Base-by-base conservation (phyloP, 2,329 filamentous ascomycete genomes). In the Fusarium sublunatum region DNA sequence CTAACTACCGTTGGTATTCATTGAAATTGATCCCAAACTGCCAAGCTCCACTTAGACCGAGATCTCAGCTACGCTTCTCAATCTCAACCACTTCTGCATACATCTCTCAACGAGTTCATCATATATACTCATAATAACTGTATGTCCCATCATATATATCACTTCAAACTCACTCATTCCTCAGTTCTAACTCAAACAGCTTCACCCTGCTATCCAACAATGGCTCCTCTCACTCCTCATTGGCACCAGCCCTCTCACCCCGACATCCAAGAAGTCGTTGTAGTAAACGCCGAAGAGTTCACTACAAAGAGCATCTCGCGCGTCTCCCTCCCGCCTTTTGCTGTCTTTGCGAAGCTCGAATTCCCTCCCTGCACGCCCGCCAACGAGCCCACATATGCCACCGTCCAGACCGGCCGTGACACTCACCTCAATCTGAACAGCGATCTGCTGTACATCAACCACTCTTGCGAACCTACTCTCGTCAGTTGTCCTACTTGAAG, bases 381-480 rank as follows among this genome's bases (percentile, higher is more conserved):
- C 46, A 74, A 78, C 4, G 79, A 82, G 60, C 79, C 86, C 3
- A 88, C 85, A 10, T 90, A 89, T 68, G 85, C 86, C 28, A 88
- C 87, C 2, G 86, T 89, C 25, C 87, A 90, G 75, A 83, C 82
- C 59, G 84, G 81, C 58, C 76, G 76, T 50, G 73, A 84, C 64
- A 77, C 76, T 53, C 87, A 90, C 72, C 75, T 89, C 67, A 82
- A 85, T 68, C 77, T 90, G 39, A 89, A 90, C 77, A 88, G 84
- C 68, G 87, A 89, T 70, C 72, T 90, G 70, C 73, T 90, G 41
- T 90, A 88, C 75, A 86, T 88, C 65, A 90, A 90, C 74, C 87
- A 90, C 76, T 87, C 84, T 5, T 90, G 87, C 75, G 85, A 87
- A 68, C 87, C 87, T 24, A 86, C 84, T 71, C 79, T 90, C 58